phyloP scores from a whole-genome alignment of 2,329 filamentous ascomycete genomes.

The Septoria petroselini region DNA sequence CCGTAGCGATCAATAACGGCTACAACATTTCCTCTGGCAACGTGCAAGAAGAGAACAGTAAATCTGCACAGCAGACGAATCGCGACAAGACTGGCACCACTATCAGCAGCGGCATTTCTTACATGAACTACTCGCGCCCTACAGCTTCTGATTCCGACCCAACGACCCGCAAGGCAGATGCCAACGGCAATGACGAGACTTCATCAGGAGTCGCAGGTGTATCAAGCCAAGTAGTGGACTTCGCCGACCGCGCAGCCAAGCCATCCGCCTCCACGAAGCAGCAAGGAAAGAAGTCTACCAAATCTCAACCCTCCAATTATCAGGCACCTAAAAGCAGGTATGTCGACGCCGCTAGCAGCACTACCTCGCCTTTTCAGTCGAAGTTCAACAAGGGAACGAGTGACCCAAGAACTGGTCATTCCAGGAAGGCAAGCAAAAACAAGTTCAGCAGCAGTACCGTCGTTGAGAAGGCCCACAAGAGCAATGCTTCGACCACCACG shows the following conservation, averaged over 20 bases:
- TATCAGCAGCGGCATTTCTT: neutral
- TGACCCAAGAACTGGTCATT: neutral
- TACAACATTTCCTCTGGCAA: neutral
- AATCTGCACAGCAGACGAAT: neutral
- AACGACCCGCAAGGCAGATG: neutral
- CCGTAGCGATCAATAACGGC: neutral
- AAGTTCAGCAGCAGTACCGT: slow-evolving; percentile 1
- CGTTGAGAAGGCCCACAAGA: neutral
- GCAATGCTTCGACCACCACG: neutral
- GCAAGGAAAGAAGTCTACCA: neutral
- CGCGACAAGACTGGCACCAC: neutral
- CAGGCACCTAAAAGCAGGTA: neutral
- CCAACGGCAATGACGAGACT: neutral
- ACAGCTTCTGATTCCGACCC: neutral
- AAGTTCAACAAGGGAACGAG: neutral
- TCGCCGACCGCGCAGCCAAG: neutral
- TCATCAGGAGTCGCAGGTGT: neutral
- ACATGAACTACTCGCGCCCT: slow-evolving; percentile 3
- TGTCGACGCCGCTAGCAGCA: slow-evolving; percentile 9
- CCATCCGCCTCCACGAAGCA: neutral
- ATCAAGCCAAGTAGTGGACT: neutral
- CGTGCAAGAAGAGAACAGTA: neutral
- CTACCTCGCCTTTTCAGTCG: neutral
- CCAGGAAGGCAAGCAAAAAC: neutral
- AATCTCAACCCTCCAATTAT: neutral